These are phyloP conservation scores for Dissophora globulifera DNA, from an alignment of 192 early-diverging fungal species.

Conservation along the genomic window DNA sequence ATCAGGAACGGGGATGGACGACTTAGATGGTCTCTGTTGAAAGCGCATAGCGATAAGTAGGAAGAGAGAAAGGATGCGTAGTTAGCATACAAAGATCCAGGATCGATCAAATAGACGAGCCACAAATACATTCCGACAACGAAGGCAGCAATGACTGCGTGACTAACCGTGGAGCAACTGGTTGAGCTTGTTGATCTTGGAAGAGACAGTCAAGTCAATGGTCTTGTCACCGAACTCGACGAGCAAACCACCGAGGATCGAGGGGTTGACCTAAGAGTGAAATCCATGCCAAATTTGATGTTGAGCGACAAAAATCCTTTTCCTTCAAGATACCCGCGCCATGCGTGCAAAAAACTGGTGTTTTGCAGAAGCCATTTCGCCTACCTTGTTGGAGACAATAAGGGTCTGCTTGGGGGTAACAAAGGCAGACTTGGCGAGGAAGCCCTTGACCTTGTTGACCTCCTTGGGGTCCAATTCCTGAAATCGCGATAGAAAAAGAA, in stretches of 20 bases:
- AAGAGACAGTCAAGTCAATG: conserved; percentile 96
- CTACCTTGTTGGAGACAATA: conserved; percentile 86
- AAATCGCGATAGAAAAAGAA: too few relatives aligned
- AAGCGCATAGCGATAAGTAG: too few relatives aligned
- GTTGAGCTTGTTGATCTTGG: conserved; percentile 97
- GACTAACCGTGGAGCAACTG: conserved; percentile 71
- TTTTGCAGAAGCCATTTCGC: too few relatives aligned
- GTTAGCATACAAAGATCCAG: not conserved
- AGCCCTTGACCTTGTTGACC: conserved; percentile 76
- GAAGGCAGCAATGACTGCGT: not conserved
- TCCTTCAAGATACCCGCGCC: too few relatives aligned
- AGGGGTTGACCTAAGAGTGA: conserved; percentile 84
- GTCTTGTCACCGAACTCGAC: conserved; percentile 98
- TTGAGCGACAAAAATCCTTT: not conserved
- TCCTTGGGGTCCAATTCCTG: conserved; percentile 82
- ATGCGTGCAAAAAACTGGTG: too few relatives aligned
- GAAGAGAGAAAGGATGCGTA: not conserved
- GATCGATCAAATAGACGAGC: too few relatives aligned
- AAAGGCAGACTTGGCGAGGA: conserved; percentile 84
- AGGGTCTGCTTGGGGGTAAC: conserved; percentile 84
- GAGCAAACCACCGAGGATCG: conserved; percentile 94
- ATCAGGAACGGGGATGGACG: too few relatives aligned
- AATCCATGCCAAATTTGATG: too few relatives aligned
- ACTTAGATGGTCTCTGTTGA: conserved; percentile 35
- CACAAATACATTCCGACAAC: too few relatives aligned